phyloP scores from a whole-genome alignment of 108 stramenopile genomes.

The Cyclostephanos invisitatus region DNA sequence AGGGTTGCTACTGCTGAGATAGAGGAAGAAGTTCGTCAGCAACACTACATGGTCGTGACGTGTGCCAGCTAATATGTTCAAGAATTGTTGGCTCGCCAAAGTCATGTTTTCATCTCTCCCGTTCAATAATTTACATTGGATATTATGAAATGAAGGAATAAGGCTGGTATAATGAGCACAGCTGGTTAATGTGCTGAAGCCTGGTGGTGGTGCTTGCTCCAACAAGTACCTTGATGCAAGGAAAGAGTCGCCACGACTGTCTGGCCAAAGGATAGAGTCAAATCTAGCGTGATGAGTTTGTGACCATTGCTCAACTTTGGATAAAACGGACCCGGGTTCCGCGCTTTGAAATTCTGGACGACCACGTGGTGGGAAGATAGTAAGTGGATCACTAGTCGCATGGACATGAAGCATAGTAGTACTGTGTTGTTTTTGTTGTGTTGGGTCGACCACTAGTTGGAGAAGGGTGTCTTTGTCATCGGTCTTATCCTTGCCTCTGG shows the following conservation, averaged over 20 bases:
- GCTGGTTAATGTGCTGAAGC: slow-evolving; percentile 33
- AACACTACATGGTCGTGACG: slow-evolving; percentile 74
- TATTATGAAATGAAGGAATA: slow-evolving; percentile 57
- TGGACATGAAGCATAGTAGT: slow-evolving; percentile 18
- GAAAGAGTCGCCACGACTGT: slow-evolving; percentile 23
- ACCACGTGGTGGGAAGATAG: slow-evolving; percentile 12
- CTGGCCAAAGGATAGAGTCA: slow-evolving; percentile 39
- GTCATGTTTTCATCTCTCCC: slow-evolving; percentile 53
- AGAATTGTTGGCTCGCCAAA: slow-evolving; percentile 67
- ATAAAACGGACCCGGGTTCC: slow-evolving; percentile 2
- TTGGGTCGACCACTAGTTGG: background rate
- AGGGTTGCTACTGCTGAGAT: slow-evolving; percentile 47
- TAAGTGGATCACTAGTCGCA: slow-evolving; percentile 22
- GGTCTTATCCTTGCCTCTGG: slow-evolving; percentile 1
- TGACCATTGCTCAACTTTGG: slow-evolving; percentile 19
- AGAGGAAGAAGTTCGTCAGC: slow-evolving; percentile 67
- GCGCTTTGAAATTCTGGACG: slow-evolving; percentile 25
- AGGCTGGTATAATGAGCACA: slow-evolving; percentile 69
- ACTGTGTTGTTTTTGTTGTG: background rate
- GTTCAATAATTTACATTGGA: slow-evolving; percentile 66
- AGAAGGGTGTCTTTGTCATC: background rate
- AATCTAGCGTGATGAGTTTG: slow-evolving; percentile 2
- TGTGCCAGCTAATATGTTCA: slow-evolving; percentile 77
- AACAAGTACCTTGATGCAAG: slow-evolving; percentile 50
- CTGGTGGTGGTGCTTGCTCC: slow-evolving; percentile 58